Percentiles rank a stretch among this genome's conserved stretches.
Conservation (phyloP, 2,329 filamentous ascomycete genomes). For the Verticillium dahliae region DNA sequence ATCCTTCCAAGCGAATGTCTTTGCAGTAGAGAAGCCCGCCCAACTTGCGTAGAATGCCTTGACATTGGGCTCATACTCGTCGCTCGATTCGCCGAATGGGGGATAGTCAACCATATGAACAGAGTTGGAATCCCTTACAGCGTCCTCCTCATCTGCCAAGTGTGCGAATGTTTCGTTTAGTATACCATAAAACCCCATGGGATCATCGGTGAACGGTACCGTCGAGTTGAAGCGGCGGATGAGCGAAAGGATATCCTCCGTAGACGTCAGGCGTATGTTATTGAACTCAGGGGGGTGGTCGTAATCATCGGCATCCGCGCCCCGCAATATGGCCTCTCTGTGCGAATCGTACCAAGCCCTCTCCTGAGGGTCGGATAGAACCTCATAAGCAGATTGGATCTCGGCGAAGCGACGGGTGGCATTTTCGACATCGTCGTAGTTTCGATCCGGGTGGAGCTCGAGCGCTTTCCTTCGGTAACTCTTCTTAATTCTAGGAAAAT, state of each 20-base stretch:
- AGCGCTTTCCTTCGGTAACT: conserved; percentile 87
- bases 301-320: conserved; percentile 42
- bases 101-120: conserved; percentile 32
- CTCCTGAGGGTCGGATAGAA: conserved; percentile 94
- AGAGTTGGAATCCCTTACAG: conserved; percentile 39
- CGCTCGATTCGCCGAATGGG: conserved; percentile 71
- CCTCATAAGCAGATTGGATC: conserved; percentile 86
- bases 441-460: conserved; percentile 91
- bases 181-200: conserved; percentile 78
- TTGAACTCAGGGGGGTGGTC: conserved; percentile 52
- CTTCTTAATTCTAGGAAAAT: conserved; percentile 67
- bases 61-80: conserved; percentile 69
- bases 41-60: conserved; percentile 77
- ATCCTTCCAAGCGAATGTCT: conserved; percentile 87
- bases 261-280: conserved; percentile 69
- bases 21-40: conserved; percentile 75
- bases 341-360: conserved; percentile 97
- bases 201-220: conserved; percentile 73
- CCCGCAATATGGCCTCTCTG: conserved; percentile 73
- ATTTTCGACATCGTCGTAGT: conserved; percentile 76
- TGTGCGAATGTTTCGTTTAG: conserved; percentile 71
- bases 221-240: conserved; percentile 75
- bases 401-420: conserved; percentile 85
- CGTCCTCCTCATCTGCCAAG: conserved; percentile 72
- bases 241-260: conserved; percentile 70